Evolutionary conservation across 768 basidiomycete species (phyloP), one percentile per base, ranked within the genome.

Genomic region (Termitomyces sp.): DNA sequence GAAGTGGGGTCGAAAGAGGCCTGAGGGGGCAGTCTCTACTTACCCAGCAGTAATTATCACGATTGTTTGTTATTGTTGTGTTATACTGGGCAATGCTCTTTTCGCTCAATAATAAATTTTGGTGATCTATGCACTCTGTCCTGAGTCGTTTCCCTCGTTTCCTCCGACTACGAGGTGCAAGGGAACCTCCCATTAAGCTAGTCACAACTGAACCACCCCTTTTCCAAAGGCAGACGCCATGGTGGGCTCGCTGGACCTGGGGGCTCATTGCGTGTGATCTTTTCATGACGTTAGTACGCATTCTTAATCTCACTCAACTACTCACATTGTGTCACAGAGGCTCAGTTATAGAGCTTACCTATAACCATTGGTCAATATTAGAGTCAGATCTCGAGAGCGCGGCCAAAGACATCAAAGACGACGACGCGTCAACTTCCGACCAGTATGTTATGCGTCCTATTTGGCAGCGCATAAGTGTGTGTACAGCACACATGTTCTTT

Each of bases 401-500:
- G 12, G 59, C 58, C 2, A 59, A 57, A 37, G 62, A 58, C 51
- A 58, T 60, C 24, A 56, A 51, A 55, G 58, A 46, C 41, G 49
- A 51, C 17, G 47, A 59, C 40, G 28, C 52, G 21, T 53, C 57
- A 26, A 41, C 46, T 17, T 46, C 59, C 22, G 54, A 65, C 19
- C 47, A 57, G 40, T 70, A 67, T 53, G 60, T 59, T 26, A 59
- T 64, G 30, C 70, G 72, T n/a, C 70, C 72, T 5, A 53, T 55
- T 35, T 73, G 69, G 69, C 71, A 73, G 53, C 65, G 72, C 12
- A 52, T 65, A 15, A 66, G 64, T 21, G 61, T 71, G 12, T 71
- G 67, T 48, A 50, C 59, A 5, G 62, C 65, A 26, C 70, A 72
- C 51, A 58, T 69, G n/a, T 51, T 51, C 15, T 60, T 70, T 50